Evolutionary conservation across 805 yeast species (phyloP), one percentile per base, ranked within the genome.

Genomic region (Yamadazyma endophytica): DNA sequence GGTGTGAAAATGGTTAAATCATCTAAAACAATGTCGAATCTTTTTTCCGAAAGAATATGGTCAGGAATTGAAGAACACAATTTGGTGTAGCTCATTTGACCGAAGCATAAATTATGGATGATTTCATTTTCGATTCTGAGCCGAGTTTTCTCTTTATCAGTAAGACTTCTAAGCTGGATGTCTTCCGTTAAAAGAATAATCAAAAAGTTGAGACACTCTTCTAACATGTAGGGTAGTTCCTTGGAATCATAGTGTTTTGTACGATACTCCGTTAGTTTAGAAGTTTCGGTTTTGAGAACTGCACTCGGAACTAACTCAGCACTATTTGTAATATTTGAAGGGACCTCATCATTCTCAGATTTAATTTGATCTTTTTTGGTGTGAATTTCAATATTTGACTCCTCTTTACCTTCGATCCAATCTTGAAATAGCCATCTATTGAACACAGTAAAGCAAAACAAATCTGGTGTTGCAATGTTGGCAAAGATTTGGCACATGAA

Each of bases 31-130:
- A 56, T 38, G 42, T 79, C 96, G 62, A 90, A 88, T 16, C 76
- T 61, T 40, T 83, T 85, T 35, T 86, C 92, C 4, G 75, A 65
- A 0, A 78, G 61, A 21, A 88, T 64, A 43, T 80, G 83, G 30
- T 88, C 97, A 0, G 96, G 90, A 2, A 88, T 70, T 11, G 68
- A 72, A 2, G 74, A 59, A 35, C 80, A 70, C 13, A 92, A 56
- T 34, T 83, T 83, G 3, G 92, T 75, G 49, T 79, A 89, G 14
- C 77, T 67, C 64, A 79, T 61, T 2, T 82, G 79, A 18, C 79
- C 77, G 61, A 86, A 84, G 40, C 94, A 79, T n/a, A 90, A 62
- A 2, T 77, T 70, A 48, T 92, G 97, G 14, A 87, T 66, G n/a
- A 90, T 76, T 44, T 89, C 96, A 25, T 73, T 68, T 35, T 62